Conservation (phyloP, 352 stramenopile species). For the Globisporangium okanoganense region DNA sequence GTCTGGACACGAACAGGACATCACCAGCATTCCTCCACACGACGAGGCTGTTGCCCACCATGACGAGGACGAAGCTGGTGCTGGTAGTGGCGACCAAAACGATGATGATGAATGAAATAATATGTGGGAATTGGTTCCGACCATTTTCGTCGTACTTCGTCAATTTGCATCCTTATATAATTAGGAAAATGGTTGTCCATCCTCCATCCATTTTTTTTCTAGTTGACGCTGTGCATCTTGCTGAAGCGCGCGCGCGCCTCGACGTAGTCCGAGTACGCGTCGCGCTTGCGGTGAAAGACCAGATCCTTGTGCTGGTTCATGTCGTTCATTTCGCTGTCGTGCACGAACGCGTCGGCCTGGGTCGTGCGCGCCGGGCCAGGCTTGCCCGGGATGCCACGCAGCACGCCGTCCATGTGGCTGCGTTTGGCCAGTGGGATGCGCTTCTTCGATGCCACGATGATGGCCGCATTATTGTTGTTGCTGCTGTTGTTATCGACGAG, state of each 20-base stretch:
- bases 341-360: slow-evolving; percentile 50
- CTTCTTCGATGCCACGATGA: slow-evolving; percentile 15
- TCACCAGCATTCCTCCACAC: background rate
- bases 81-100: background rate
- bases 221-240: slow-evolving; percentile 89
- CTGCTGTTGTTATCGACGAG: background rate
- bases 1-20: background rate
- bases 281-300: slow-evolving; percentile 73
- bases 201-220: slow-evolving; percentile 2
- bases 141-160: background rate
- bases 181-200: background rate
- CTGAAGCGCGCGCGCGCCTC: slow-evolving; percentile 84
- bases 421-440: slow-evolving; percentile 67
- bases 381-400: slow-evolving; percentile 51
- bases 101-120: background rate
- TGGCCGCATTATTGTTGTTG: slow-evolving; percentile 14
- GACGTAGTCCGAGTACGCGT: slow-evolving; percentile 86
- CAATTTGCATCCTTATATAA: background rate
- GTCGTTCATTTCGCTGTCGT: slow-evolving; percentile 68
- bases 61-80: background rate
- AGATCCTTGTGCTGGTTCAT: slow-evolving; percentile 79
- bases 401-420: slow-evolving; percentile 73
- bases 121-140: background rate
- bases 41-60: background rate
- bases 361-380: slow-evolving; percentile 30